A percentile compares a stretch with the other conserved stretches of the same genome.
These are phyloP conservation scores for Penicillium sp. DNA, from an alignment of 2,329 filamentous ascomycete genomes.

Conservation along the genomic window DNA sequence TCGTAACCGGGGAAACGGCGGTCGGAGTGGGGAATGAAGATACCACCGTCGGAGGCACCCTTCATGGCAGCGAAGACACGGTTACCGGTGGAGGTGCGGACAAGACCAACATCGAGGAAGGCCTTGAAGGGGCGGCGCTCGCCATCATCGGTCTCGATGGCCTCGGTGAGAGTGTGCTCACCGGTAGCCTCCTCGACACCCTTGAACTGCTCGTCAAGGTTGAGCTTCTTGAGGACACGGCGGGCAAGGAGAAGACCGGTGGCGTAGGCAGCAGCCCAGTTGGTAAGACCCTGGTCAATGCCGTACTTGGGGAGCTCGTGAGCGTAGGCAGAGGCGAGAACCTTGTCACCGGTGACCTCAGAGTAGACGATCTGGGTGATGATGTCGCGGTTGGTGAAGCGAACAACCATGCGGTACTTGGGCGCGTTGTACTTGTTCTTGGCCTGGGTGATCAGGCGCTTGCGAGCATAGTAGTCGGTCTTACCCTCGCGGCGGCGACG, in stretches of 20 bases:
- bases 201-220: conserved; percentile 85
- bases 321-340: conserved; percentile 86
- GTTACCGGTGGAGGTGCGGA: conserved; percentile 95
- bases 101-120: conserved; percentile 96
- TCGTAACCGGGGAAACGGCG: conserved; percentile 99
- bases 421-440: conserved; percentile 99
- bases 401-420: conserved; percentile 99
- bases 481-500: conserved; percentile 93
- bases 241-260: conserved; percentile 96
- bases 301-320: conserved; percentile 98
- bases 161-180: conserved; percentile 95
- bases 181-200: conserved; percentile 97
- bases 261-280: conserved; percentile 97
- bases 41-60: conserved; percentile 97
- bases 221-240: conserved; percentile 95
- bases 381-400: conserved; percentile 99
- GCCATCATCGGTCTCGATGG: conserved; percentile 82
- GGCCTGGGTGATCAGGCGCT: conserved; percentile 99
- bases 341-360: conserved; percentile 97
- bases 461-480: conserved; percentile 99
- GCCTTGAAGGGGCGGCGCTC: conserved; percentile 97
- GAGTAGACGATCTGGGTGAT: conserved; percentile 96
- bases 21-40: conserved; percentile 96
- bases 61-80: conserved; percentile 99
- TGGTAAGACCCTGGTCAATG: conserved; percentile 97